Conservation (phyloP, 1,284 basidiomycete species). For the Cutaneotrichosporon curvatum region DNA sequence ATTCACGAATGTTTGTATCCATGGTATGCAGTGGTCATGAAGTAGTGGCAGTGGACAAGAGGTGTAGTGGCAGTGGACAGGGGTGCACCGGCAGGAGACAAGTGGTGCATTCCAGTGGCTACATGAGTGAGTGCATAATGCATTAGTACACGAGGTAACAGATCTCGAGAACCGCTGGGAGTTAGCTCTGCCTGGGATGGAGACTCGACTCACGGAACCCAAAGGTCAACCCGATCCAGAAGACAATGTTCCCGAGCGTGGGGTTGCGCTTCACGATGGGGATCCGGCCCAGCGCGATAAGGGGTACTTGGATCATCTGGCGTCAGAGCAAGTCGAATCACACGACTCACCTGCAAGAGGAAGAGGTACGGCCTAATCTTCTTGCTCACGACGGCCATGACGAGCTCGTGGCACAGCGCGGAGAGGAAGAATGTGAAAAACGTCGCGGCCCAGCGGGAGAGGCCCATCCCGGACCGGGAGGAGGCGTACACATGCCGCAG, state of each 20-base stretch:
- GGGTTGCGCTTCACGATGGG: conserved; percentile 71
- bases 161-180: conserved; percentile 13
- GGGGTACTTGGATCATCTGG: conserved; percentile 82
- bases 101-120: no score
- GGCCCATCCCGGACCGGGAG: conserved; percentile 66
- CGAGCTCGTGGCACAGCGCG: conserved; percentile 83
- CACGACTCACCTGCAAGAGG: conserved; percentile 37
- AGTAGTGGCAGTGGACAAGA: no score
- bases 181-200: not conserved
- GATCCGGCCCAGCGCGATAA: conserved; percentile 74
- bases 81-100: no score
- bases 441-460: conserved; percentile 73
- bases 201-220: conserved; percentile 61
- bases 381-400: conserved; percentile 91
- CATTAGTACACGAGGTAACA: conserved; percentile 14
- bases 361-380: conserved; percentile 58
- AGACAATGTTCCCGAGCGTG: conserved; percentile 65
- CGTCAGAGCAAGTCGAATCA: not conserved
- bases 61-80: no score
- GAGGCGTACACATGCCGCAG: conserved; percentile 90
- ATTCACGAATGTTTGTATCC: no score
- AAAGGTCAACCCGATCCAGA: conserved; percentile 75
- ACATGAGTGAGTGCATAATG: no score
- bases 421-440: conserved; percentile 85
- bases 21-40: no score